phyloP scores from a whole-genome alignment of 2,329 filamentous ascomycete species.

The Catunica adiposa region DNA sequence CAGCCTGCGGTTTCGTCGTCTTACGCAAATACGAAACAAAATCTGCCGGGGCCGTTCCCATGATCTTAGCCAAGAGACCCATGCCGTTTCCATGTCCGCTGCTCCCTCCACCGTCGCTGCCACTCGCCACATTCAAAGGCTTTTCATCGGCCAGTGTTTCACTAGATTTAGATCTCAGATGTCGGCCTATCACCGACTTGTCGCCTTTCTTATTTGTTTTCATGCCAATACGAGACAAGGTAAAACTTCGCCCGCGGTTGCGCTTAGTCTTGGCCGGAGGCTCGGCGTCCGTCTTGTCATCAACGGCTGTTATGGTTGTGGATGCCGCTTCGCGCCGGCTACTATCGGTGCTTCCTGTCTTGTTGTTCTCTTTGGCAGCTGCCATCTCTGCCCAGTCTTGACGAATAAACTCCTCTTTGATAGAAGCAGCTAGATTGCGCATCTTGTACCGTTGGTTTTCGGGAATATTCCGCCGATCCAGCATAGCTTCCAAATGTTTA shows the following conservation, averaged over 20 bases:
- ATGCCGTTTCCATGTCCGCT: constrained; percentile 28
- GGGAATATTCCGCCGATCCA: constrained; percentile 83
- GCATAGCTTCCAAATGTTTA: constrained; percentile 41
- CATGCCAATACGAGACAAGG: constrained; percentile 38
- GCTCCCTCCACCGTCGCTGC: constrained; percentile 31
- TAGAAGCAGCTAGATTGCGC: constrained; percentile 69
- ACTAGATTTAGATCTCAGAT: constrained; percentile 55
- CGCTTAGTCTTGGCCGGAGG: constrained; percentile 32
- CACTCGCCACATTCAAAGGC: constrained; percentile 23
- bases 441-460: constrained; percentile 91
- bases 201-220: constrained; percentile 37
- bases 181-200: constrained; percentile 33
- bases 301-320: constrained; percentile 18
- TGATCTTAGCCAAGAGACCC: constrained; percentile 47
- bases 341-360: not conserved
- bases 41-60: constrained; percentile 59
- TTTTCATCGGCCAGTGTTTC: constrained; percentile 50
- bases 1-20: constrained; percentile 60
- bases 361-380: constrained; percentile 21
- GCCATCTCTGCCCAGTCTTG: constrained; percentile 65
- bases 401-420: constrained; percentile 90
- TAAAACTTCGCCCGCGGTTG: constrained; percentile 62
- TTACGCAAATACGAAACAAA: constrained; percentile 76
- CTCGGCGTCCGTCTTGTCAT: constrained; percentile 25
- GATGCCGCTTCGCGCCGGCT: constrained; percentile 10